Base-by-base conservation (phyloP, 768 basidiomycete species). In the Cyclocybe aegerita region DNA sequence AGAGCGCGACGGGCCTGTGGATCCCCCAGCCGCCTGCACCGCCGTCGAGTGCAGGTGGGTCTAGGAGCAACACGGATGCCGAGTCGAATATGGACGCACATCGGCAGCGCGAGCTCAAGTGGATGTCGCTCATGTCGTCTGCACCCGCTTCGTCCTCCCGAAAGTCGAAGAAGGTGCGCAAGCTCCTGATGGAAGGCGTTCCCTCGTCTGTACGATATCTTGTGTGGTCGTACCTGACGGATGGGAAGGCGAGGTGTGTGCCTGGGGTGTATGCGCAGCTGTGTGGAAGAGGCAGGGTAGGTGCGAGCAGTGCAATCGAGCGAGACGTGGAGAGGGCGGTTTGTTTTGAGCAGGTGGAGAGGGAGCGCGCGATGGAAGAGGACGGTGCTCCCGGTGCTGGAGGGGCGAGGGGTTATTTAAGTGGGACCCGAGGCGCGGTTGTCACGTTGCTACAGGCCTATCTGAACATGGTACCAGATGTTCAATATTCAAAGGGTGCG, bases 381-480 rank as follows among this genome's bases (percentile, higher is more conserved):
- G 78, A 80, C 33, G 81, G 75, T 33, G 23, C 23, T 4, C 23
- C 23, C 4, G 23, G 23, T 23, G 2, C 23, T 23, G 23, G 23
- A 2, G 23, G 23, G 2, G 2, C 23, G 23, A 23, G 23, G 23
- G 23, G 23, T 4, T 23, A 23, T 4, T 23, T 23, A 23, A 23
- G 23, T 23, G 23, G 23, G 23, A 76, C 77, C 17, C 74, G 79
- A 38, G 78, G 81, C 2, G 77, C 85, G 0, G 66, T 90, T 7
- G 66, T 79, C 16, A 77, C 79, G 5, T 58, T 88, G 14, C 54
- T 85, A 2, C 85, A 88, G 54, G 88, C 88, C 9, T 93, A 91
- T 65, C 65, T 93, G 39, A 80, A 78, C 12, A 92, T 93, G 91
- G 91, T 93, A 0, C 90, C 90, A 0, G 90, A 93, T 60, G 75